Conservation (phyloP, 1,284 basidiomycete species). For the Rhodotorula sp. region DNA sequence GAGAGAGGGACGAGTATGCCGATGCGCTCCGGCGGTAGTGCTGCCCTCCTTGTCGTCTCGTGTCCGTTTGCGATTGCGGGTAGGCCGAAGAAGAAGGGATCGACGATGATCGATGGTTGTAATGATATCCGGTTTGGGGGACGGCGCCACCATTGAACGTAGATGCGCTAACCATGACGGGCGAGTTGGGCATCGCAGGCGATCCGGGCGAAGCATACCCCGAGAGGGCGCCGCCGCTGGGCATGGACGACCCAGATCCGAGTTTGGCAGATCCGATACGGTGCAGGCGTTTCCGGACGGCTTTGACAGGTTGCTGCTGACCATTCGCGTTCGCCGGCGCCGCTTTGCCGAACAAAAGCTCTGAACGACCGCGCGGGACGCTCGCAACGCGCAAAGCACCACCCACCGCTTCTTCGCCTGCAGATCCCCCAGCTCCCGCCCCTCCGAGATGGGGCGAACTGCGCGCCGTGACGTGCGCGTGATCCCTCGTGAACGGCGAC, state of each 20-base stretch:
- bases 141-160: background rate
- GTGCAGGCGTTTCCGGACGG: slow-evolving; percentile 71
- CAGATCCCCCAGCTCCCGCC: background rate
- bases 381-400: background rate
- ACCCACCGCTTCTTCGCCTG: background rate
- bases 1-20: background rate
- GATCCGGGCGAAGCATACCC: background rate
- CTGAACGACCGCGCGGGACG: background rate
- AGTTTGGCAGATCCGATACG: slow-evolving; percentile 56
- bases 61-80: background rate
- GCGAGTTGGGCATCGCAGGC: background rate
- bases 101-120: background rate
- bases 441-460: slow-evolving; percentile 17
- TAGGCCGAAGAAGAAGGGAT: slow-evolving; percentile 1
- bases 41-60: background rate
- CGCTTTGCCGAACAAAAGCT: background rate
- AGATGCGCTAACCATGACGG: background rate
- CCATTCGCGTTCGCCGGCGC: slow-evolving; percentile 39
- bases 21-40: background rate
- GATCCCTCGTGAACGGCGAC: slow-evolving; percentile 80
- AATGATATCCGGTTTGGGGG: background rate
- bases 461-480: slow-evolving; percentile 72
- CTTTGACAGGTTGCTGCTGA: slow-evolving; percentile 60
- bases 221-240: background rate
- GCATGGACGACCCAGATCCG: background rate